phyloP scores from a whole-genome alignment of 345 rosid species.

The Garcia nutans region DNA sequence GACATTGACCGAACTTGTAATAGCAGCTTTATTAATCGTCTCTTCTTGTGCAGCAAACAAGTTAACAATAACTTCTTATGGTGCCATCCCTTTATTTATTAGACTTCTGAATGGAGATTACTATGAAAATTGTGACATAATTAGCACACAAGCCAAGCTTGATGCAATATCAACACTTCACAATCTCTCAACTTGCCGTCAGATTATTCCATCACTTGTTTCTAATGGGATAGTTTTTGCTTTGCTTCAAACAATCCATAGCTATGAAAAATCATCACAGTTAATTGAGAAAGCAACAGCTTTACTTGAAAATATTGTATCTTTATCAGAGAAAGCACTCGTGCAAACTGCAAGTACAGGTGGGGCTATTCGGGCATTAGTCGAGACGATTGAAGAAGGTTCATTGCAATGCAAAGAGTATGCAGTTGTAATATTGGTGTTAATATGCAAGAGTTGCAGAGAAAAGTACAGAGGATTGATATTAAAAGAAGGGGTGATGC shows the following conservation, averaged over 20 bases:
- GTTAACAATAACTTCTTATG: conserved; percentile 54
- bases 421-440: conserved; percentile 62
- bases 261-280: conserved; percentile 45
- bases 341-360: conserved; percentile 29
- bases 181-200: conserved; percentile 66
- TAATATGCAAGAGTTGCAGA: conserved; percentile 56
- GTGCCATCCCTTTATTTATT: conserved; percentile 45
- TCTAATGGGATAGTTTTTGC: conserved; percentile 47
- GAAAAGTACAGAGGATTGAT: conserved; percentile 67
- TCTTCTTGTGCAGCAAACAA: conserved; percentile 77
- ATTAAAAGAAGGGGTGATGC: conserved; percentile 74
- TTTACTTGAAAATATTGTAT: conserved; percentile 48
- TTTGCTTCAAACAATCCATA: conserved; percentile 50
- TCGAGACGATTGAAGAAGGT: conserved; percentile 81
- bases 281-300: conserved; percentile 57
- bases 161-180: conserved; percentile 73
- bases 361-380: conserved; percentile 55
- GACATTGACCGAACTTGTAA: conserved; percentile 42
- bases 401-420: conserved; percentile 61
- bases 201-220: conserved; percentile 46
- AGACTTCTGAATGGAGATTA: conserved; percentile 30
- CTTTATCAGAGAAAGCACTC: conserved; percentile 42
- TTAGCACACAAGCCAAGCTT: conserved; percentile 45
- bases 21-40: conserved; percentile 61
- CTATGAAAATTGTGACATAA: background rate